Base-by-base conservation (phyloP, 805 yeast species). In the Ogataea pignaliae region DNA sequence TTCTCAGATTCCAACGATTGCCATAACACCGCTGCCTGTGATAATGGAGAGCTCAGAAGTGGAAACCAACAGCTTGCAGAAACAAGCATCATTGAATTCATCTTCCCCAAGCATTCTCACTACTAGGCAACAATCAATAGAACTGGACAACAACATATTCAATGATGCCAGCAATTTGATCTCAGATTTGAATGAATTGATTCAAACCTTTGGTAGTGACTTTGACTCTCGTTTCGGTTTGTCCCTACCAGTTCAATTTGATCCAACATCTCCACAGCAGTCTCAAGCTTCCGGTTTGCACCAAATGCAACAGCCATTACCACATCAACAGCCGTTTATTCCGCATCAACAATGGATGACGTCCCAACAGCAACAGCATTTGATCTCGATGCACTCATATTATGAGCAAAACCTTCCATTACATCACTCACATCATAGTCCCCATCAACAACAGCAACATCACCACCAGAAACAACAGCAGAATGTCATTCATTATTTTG, bases 121-220 rank as follows among this genome's bases (percentile, higher is more conserved):
- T 3, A 36, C 42, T 9, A 43, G 39, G 28, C 50, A 44, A 38
- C 52, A 53, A 37, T 42, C 46, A 15, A 43, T 47, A n/a, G 65
- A 60, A 34, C 32, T 64, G 1, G 65, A 64, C 41, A 56, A 57
- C 34, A 62, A 53, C 34, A 46, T 66, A 3, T 53, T 66, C 43
- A 53, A 60, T 37, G 69, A 67, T 34, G 69, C 69, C 4, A 57
- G 66, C 15, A 54, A 59, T 41, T 49, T 66, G 42, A 66, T 66
- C 39, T 55, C 63, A 11, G 69, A 66, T 42, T 51, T 66, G 42
- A 65, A 65, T 43, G 66, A 60, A 14, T 44, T 66, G 40, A 63
- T 66, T 35, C 57, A 60, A 30, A 56, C 55, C 12, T 58, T 63
- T 45, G 54, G 54, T 12, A 33, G 45, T 10, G 65, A 63, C 26